These are phyloP conservation scores for Primulina eburnea DNA, from an alignment of 257 asterid species.

Conservation along the genomic window DNA sequence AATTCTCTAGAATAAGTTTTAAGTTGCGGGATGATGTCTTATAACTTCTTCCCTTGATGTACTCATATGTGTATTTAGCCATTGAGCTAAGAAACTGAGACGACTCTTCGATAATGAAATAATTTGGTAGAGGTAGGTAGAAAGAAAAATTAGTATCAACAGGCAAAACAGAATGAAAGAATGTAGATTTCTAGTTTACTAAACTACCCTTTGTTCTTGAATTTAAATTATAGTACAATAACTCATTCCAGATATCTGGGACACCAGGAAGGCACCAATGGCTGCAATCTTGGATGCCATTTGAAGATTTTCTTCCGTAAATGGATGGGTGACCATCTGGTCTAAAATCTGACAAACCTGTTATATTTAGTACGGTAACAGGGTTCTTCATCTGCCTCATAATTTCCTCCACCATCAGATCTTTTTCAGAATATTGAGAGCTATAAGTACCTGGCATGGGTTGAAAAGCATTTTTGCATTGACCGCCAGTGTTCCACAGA, in stretches of 20 bases:
- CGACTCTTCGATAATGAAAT: neutral
- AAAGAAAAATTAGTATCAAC: no score
- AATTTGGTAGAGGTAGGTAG: neutral
- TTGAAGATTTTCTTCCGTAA: conserved; percentile 50
- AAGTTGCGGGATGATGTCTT: no score
- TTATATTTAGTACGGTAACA: conserved; percentile 60
- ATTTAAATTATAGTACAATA: conserved; percentile 53
- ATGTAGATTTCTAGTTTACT: conserved; percentile 14
- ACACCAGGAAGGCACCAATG: conserved; percentile 99
- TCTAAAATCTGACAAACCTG: conserved; percentile 65
- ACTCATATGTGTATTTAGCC: neutral
- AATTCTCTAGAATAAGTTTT: neutral
- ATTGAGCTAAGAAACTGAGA: neutral
- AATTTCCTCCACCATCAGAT: conserved; percentile 53
- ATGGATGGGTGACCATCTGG: conserved; percentile 89
- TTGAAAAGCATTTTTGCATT: conserved; percentile 69
- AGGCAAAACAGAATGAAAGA: neutral
- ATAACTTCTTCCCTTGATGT: neutral
- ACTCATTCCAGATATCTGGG: conserved; percentile 86
- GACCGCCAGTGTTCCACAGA: conserved; percentile 84
- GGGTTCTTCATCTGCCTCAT: conserved; percentile 66
- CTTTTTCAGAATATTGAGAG: conserved; percentile 47
- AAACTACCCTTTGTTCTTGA: conserved; percentile 21
- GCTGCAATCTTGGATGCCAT: conserved; percentile 84
- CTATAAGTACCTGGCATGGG: conserved; percentile 46